phyloP scores from a whole-genome alignment of 306 rosid genomes.

The Sechiopsis laciniata region DNA sequence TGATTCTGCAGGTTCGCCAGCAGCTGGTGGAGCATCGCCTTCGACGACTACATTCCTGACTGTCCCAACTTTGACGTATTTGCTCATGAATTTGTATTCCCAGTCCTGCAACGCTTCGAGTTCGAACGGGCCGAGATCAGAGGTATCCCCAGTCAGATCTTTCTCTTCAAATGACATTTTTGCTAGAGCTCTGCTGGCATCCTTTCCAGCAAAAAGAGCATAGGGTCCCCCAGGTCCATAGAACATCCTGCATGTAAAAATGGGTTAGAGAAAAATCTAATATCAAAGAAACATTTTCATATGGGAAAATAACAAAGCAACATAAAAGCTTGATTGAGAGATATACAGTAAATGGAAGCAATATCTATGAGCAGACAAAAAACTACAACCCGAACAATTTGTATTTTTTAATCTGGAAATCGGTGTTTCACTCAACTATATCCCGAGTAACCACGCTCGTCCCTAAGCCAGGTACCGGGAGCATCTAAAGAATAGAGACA shows the following conservation, averaged over 20 bases:
- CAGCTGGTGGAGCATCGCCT: constrained; percentile 37
- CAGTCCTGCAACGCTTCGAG: constrained; percentile 83
- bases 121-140: constrained; percentile 80
- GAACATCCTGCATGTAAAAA: constrained; percentile 56
- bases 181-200: constrained; percentile 95
- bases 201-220: constrained; percentile 93
- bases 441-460: background rate
- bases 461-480: no score
- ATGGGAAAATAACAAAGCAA: constrained; percentile 19
- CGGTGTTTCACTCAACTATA: no score
- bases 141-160: constrained; percentile 78
- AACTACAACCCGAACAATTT: background rate
- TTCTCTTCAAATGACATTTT: constrained; percentile 93
- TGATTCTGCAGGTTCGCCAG: constrained; percentile 40
- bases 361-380: background rate
- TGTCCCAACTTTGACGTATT: constrained; percentile 86
- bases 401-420: no score
- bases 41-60: constrained; percentile 38
- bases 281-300: constrained; percentile 18
- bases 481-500: no score
- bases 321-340: constrained; percentile 2
- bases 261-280: background rate
- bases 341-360: background rate
- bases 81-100: constrained; percentile 86
- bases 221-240: constrained; percentile 98